Evolutionary conservation across 805 yeast genomes (phyloP).

Genomic region (Blastobotrys muscicola): DNA sequence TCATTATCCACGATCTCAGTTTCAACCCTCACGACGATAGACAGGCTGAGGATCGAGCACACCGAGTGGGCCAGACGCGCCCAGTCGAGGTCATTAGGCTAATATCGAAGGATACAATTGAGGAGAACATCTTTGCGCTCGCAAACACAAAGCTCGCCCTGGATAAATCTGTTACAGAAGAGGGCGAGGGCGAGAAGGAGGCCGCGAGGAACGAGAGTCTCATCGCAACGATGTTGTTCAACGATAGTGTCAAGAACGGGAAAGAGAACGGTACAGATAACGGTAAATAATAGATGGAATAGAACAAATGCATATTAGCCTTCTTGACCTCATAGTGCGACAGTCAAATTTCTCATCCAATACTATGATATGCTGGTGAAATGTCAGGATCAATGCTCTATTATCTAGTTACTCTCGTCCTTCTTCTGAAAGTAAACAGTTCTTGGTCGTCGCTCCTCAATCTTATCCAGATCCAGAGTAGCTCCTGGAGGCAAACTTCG

Average conservation of each 20-base stretch:
- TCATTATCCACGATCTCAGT: constrained; percentile 83
- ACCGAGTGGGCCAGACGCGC: constrained; percentile 87
- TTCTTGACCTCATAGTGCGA: too few relatives aligned
- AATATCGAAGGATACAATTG: constrained; percentile 67
- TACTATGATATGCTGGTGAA: too few relatives aligned
- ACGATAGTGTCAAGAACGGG: not conserved
- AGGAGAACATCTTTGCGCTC: constrained; percentile 75
- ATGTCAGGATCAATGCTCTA: too few relatives aligned
- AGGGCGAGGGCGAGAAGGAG: constrained; percentile 25
- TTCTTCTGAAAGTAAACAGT: constrained; percentile 8
- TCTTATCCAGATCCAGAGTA: constrained; percentile 15
- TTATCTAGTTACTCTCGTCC: not conserved
- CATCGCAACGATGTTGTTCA: constrained; percentile 29
- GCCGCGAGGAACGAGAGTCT: constrained; percentile 29
- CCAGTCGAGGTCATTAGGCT: constrained; percentile 74
- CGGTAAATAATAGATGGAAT: too few relatives aligned
- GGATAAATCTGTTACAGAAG: constrained; percentile 43
- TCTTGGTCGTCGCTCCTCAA: constrained; percentile 25
- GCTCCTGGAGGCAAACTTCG: constrained; percentile 20
- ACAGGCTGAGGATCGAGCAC: constrained; percentile 98
- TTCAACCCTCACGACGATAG: constrained; percentile 98
- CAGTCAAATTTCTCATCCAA: too few relatives aligned
- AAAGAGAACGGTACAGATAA: not conserved
- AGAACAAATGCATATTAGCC: too few relatives aligned
- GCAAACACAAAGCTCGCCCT: constrained; percentile 88